Conservation (phyloP, 164 flowering plant species). For the Berberis thunbergii region DNA sequence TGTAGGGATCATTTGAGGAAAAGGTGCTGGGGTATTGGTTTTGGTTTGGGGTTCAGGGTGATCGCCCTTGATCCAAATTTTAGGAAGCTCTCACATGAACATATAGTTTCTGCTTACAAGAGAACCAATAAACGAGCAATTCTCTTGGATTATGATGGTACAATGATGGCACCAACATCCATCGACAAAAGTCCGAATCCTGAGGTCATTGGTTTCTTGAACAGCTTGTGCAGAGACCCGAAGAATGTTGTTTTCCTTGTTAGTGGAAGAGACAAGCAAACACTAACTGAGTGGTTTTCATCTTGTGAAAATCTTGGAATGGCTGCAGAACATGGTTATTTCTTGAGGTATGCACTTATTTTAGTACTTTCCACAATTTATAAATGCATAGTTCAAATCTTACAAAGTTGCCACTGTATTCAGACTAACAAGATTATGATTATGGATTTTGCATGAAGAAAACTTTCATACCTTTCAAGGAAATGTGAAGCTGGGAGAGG, state of each 20-base stretch:
- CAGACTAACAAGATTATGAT: too few relatives aligned
- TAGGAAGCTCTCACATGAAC: constrained; percentile 42
- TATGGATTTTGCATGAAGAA: too few relatives aligned
- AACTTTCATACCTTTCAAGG: too few relatives aligned
- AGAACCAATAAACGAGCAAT: constrained; percentile 46
- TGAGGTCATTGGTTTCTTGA: constrained; percentile 43
- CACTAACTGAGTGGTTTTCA: constrained; percentile 50
- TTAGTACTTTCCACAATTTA: not conserved
- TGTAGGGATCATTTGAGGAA: constrained; percentile 49
- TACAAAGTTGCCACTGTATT: too few relatives aligned
- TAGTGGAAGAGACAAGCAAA: constrained; percentile 50
- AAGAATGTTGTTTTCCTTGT: constrained; percentile 63
- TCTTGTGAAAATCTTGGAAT: constrained; percentile 52
- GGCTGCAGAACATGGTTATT: constrained; percentile 72
- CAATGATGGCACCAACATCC: constrained; percentile 43
- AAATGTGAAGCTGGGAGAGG: too few relatives aligned
- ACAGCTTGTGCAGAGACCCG: constrained; percentile 41
- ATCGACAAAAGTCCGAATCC: constrained; percentile 39
- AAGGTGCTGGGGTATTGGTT: constrained; percentile 61
- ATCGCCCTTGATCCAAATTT: constrained; percentile 58
- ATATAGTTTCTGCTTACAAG: constrained; percentile 45
- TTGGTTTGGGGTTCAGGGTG: constrained; percentile 55
- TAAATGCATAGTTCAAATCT: too few relatives aligned
- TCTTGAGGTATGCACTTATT: constrained; percentile 32
- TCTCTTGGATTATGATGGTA: constrained; percentile 70